Evolutionary conservation across 2,329 filamentous ascomycete genomes (phyloP).

Genomic region (Tolypocladium ovalisporum): DNA sequence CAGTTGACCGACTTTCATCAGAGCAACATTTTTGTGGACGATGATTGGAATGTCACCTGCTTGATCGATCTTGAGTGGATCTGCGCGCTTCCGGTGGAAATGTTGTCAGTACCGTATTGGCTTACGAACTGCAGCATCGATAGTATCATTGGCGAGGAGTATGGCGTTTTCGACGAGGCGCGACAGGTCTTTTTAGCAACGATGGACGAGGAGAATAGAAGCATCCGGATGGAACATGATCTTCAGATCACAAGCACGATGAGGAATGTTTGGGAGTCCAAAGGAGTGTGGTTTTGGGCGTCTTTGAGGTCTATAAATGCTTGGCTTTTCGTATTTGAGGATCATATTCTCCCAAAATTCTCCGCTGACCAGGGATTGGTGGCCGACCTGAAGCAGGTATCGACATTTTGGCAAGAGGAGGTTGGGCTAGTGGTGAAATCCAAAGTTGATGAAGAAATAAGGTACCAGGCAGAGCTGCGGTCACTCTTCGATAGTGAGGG

Average conservation of each 20-base stretch:
- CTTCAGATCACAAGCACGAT: conserved; percentile 7
- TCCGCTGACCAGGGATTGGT: conserved; percentile 5
- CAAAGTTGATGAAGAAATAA: conserved; percentile 8
- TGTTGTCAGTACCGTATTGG: conserved; percentile 20
- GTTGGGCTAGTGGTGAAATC: conserved; percentile 1
- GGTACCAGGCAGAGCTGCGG: conserved; percentile 6
- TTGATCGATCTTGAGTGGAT: conserved; percentile 23
- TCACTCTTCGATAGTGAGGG: not conserved
- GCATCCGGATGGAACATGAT: conserved; percentile 4
- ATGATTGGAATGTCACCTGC: conserved; percentile 20
- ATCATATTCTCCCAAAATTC: conserved; percentile 9
- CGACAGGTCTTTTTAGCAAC: conserved; percentile 6
- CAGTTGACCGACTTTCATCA: conserved; percentile 19
- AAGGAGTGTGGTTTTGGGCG: conserved; percentile 12
- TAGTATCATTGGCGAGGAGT: conserved; percentile 6
- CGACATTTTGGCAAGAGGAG: conserved; percentile 7
- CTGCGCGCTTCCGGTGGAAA: conserved; percentile 17
- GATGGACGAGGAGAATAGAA: conserved; percentile 6
- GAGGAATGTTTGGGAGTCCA: conserved; percentile 7
- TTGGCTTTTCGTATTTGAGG: conserved; percentile 10
- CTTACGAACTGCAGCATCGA: conserved; percentile 14
- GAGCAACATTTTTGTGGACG: conserved; percentile 23
- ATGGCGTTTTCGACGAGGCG: conserved; percentile 5
- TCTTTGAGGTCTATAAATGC: conserved; percentile 9
- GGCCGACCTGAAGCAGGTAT: conserved; percentile 4